These are phyloP conservation scores for Mycena olivaceomarginata DNA, from an alignment of 768 basidiomycete species.

Conservation along the genomic window DNA sequence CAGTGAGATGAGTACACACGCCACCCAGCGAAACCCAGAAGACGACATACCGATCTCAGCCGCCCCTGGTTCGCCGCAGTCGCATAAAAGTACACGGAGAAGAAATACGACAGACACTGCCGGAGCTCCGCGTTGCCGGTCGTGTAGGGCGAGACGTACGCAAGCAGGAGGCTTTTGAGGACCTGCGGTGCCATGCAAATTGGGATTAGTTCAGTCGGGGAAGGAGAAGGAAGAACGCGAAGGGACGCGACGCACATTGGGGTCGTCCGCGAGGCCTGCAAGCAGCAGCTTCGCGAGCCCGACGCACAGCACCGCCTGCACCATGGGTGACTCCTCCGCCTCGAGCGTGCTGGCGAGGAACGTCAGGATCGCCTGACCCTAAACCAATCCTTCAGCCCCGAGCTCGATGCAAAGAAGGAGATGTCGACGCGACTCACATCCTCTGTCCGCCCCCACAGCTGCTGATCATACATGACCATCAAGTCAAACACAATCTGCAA, in stretches of 20 bases:
- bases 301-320: conserved; percentile 87
- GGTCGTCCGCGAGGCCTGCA: conserved; percentile 88
- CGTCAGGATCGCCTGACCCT: conserved; percentile 64
- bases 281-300: conserved; percentile 94
- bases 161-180: conserved; percentile 63
- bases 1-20: neutral
- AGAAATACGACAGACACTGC: conserved; percentile 97
- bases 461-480: conserved; percentile 91
- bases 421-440: conserved; percentile 50
- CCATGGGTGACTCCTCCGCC: conserved; percentile 81
- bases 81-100: conserved; percentile 95
- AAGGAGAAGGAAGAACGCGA: neutral
- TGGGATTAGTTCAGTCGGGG: too few species aligned
- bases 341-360: conserved; percentile 72
- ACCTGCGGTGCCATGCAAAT: conserved; percentile 37
- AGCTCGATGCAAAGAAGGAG: neutral
- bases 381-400: neutral
- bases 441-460: conserved; percentile 76
- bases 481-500: conserved; percentile 94
- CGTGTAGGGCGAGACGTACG: conserved; percentile 93
- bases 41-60: conserved; percentile 68
- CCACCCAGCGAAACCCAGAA: too few species aligned
- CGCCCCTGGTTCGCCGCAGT: conserved; percentile 85
- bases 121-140: conserved; percentile 89
- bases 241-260: conserved; percentile 69